These are phyloP conservation scores for Mariannaea sp. DNA, from an alignment of 2,329 filamentous ascomycete genomes.

Conservation along the genomic window DNA sequence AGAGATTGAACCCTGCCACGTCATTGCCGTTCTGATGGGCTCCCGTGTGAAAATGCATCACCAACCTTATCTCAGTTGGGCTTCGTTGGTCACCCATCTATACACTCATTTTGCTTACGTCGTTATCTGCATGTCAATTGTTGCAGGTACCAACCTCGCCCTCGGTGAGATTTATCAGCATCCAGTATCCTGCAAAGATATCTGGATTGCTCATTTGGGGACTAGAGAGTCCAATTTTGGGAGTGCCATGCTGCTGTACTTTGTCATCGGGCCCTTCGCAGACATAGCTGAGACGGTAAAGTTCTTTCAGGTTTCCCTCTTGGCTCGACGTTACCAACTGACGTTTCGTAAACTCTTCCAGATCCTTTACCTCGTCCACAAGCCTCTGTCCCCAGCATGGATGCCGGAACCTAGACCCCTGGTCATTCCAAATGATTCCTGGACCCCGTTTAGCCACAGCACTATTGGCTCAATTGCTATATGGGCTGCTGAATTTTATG, in stretches of 20 bases:
- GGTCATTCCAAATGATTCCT: neutral
- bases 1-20: neutral
- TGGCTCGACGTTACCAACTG: neutral
- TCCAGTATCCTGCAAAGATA: neutral
- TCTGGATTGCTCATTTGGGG: neutral
- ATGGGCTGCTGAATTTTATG: no score
- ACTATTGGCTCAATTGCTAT: no score
- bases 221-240: neutral
- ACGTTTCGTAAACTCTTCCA: neutral
- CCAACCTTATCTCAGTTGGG: no score
- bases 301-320: neutral
- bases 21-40: neutral
- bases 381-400: neutral
- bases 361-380: constrained; percentile 2
- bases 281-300: constrained; percentile 7
- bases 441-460: neutral
- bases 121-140: no score
- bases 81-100: no score
- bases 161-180: no score
- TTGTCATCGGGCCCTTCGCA: neutral
- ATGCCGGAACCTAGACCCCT: neutral
- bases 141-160: no score
- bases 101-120: no score
- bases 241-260: neutral
- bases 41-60: neutral